Conservation (phyloP, 805 yeast species). For the Blastobotrys terrestris region DNA sequence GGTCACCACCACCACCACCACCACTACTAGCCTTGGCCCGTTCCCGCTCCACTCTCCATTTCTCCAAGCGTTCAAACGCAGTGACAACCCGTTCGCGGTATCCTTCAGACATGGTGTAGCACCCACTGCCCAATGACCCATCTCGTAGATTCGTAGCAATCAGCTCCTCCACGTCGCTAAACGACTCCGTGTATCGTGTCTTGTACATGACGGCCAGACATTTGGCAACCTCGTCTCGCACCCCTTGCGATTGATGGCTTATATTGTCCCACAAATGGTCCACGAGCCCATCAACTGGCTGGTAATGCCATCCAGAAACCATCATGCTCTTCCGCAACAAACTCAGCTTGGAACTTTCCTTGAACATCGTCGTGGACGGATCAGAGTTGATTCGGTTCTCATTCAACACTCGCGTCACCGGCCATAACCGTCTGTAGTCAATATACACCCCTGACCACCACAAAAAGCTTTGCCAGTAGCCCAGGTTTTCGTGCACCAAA, state of each 20-base stretch:
- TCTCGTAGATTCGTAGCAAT: slow-evolving; percentile 31
- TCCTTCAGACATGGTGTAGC: slow-evolving; percentile 27
- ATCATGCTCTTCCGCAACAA: slow-evolving; percentile 48
- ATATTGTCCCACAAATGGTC: slow-evolving; percentile 41
- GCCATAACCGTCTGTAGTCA: slow-evolving; percentile 52
- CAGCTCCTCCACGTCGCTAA: slow-evolving; percentile 36
- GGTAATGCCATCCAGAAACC: slow-evolving; percentile 48
- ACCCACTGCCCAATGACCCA: slow-evolving; percentile 33
- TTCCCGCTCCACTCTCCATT: slow-evolving; percentile 29
- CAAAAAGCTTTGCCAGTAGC: slow-evolving; percentile 68
- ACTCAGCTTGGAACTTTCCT: slow-evolving; percentile 53
- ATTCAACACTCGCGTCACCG: slow-evolving; percentile 40
- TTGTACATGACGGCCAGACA: slow-evolving; percentile 45
- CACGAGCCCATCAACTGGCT: slow-evolving; percentile 38
- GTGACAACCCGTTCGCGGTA: slow-evolving; percentile 35
- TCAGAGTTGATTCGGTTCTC: slow-evolving; percentile 15
- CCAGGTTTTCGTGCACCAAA: slow-evolving; percentile 64
- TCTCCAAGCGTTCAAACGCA: slow-evolving; percentile 41
- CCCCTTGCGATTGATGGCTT: slow-evolving; percentile 65
- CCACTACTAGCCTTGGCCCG: not conserved
- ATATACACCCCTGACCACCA: slow-evolving; percentile 56
- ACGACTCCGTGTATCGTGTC: slow-evolving; percentile 39
- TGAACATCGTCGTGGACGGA: slow-evolving; percentile 53
- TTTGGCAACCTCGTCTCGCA: slow-evolving; percentile 62
- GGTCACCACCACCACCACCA: not conserved